Evolutionary conservation across 2,329 filamentous ascomycete genomes (phyloP).

Genomic region (Fusarium cicatricum): DNA sequence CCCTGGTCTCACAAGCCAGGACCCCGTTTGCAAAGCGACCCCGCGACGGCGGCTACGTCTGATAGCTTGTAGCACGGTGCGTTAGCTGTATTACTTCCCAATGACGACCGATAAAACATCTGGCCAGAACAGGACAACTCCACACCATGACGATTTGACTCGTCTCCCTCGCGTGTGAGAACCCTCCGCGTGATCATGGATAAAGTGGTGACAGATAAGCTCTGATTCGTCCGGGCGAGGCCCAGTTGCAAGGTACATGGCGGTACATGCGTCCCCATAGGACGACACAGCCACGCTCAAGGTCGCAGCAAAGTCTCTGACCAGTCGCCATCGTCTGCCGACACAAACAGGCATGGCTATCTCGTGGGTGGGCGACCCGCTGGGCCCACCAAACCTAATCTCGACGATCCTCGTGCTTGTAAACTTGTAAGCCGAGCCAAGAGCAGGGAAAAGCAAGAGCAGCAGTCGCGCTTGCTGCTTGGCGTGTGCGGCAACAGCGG

Average conservation of each 20-base stretch:
- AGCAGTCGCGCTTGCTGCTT: neutral
- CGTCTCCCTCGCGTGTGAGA: constrained; percentile 7
- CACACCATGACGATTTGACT: constrained; percentile 25
- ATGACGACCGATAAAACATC: constrained; percentile 9
- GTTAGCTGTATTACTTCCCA: constrained; percentile 3
- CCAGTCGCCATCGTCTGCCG: neutral
- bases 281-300: neutral
- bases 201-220: constrained; percentile 1
- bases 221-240: constrained; percentile 29
- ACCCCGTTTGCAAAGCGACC: neutral
- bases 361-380: constrained; percentile 12
- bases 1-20: constrained; percentile 7
- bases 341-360: constrained; percentile 1
- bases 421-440: neutral
- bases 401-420: constrained; percentile 36
- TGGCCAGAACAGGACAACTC: neutral
- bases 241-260: constrained; percentile 15
- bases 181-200: constrained; percentile 28
- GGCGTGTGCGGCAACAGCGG: neutral
- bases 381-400: constrained; percentile 43
- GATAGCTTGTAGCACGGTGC: neutral
- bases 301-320: constrained; percentile 19
- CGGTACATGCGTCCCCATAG: constrained; percentile 13
- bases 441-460: neutral
- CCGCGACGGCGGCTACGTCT: neutral